Conservation (phyloP, 495 filamentous ascomycete species). For the Viridothelium virens region DNA sequence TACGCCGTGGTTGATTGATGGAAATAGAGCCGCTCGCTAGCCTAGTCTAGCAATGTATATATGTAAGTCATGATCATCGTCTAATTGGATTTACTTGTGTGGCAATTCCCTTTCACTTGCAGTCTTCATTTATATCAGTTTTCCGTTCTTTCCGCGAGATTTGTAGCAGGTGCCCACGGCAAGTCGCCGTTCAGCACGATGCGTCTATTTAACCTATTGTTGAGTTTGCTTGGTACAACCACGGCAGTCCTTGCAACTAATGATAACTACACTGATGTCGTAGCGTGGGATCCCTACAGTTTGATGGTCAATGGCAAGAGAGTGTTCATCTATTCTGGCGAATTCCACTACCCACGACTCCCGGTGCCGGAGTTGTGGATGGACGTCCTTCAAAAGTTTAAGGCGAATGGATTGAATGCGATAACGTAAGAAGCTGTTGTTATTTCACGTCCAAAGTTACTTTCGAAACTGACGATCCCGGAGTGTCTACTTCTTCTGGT, state of each 20-base stretch:
- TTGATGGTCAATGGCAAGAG: slow-evolving; percentile 49
- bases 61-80: no score
- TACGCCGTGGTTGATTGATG: no score
- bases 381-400: slow-evolving; percentile 56
- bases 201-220: neutral
- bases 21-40: no score
- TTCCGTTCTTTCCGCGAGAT: no score
- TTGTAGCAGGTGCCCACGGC: no score
- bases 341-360: slow-evolving; percentile 52
- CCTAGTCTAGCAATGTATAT: no score
- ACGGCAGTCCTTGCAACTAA: slow-evolving; percentile 45
- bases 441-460: neutral
- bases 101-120: no score
- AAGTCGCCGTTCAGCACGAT: neutral
- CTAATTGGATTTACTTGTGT: no score
- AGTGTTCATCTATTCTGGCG: slow-evolving; percentile 50
- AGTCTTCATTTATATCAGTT: no score
- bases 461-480: neutral
- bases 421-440: slow-evolving; percentile 24
- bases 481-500: slow-evolving; percentile 51
- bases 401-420: slow-evolving; percentile 51
- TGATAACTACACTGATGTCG: slow-evolving; percentile 44
- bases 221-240: neutral
- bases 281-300: slow-evolving; percentile 55
- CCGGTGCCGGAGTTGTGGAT: slow-evolving; percentile 54